A percentile compares a stretch with the other conserved stretches of the same genome.
phyloP scores from a whole-genome alignment of 2,329 filamentous ascomycete species.

The Hypoxylon sp. region DNA sequence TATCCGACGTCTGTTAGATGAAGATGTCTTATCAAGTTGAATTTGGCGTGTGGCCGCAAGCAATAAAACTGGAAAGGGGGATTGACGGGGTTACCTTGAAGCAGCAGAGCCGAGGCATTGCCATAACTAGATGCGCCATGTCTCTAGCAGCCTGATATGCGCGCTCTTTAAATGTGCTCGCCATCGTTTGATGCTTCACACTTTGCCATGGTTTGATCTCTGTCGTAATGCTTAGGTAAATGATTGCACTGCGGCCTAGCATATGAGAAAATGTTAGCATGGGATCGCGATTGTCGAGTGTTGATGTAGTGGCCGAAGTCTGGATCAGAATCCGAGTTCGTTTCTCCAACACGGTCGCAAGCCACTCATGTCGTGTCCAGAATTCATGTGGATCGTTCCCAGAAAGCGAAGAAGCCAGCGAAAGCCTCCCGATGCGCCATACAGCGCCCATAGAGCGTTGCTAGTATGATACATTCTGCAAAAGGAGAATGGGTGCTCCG shows the following conservation, averaged over 20 bases:
- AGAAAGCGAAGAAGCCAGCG: slow-evolving; percentile 1
- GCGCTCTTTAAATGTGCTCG: background rate
- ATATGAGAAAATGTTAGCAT: slow-evolving; percentile 15
- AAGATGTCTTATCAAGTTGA: background rate
- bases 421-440: slow-evolving; percentile 1
- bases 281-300: slow-evolving; percentile 3
- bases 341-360: slow-evolving; percentile 1
- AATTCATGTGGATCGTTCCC: slow-evolving; percentile 1
- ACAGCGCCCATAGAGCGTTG: slow-evolving; percentile 13
- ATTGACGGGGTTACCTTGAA: slow-evolving; percentile 5
- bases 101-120: slow-evolving; percentile 8
- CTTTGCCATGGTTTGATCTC: slow-evolving; percentile 4
- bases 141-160: slow-evolving; percentile 9
- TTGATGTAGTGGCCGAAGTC: background rate
- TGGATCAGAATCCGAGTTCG: background rate
- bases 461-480: slow-evolving; percentile 13
- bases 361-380: slow-evolving; percentile 7
- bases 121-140: slow-evolving; percentile 1
- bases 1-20: slow-evolving; percentile 1
- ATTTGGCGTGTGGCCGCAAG: background rate
- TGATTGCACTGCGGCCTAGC: slow-evolving; percentile 15
- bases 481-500: background rate
- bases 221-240: background rate
- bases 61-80: background rate
- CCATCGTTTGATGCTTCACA: slow-evolving; percentile 2